Percentiles rank a stretch among this genome's conserved stretches.
Evolutionary conservation across 2,329 filamentous ascomycete genomes (phyloP).

Genomic region (Calycina marina): DNA sequence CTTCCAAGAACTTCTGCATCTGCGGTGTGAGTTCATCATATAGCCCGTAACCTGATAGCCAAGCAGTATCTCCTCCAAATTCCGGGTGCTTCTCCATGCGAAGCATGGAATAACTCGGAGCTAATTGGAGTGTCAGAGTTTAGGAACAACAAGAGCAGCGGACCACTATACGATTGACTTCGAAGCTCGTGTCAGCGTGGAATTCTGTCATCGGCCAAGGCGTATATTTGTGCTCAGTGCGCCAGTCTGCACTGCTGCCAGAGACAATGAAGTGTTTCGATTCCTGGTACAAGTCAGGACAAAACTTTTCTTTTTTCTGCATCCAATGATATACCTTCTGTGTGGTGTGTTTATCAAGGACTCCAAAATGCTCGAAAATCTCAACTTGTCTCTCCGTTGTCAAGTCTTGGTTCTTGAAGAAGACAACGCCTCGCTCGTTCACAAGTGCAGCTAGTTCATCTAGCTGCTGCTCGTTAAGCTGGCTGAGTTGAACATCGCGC

Average conservation of each 20-base stretch:
- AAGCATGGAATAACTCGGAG: slow-evolving; percentile 34
- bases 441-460: slow-evolving; percentile 20
- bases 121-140: slow-evolving; percentile 8
- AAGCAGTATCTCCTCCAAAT: slow-evolving; percentile 60
- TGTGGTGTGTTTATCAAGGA: slow-evolving; percentile 30
- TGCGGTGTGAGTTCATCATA: slow-evolving; percentile 30
- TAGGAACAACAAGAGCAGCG: too few relatives aligned
- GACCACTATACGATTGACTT: slow-evolving; percentile 28
- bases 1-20: slow-evolving; percentile 28
- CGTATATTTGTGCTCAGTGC: slow-evolving; percentile 30
- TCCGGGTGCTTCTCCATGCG: slow-evolving; percentile 39
- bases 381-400: slow-evolving; percentile 29
- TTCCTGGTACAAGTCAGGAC: slow-evolving; percentile 6
- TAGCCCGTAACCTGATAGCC: slow-evolving; percentile 14
- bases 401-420: slow-evolving; percentile 33
- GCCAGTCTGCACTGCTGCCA: slow-evolving; percentile 27
- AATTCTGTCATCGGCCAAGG: slow-evolving; percentile 29
- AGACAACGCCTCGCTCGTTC: slow-evolving; percentile 34
- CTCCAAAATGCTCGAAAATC: slow-evolving; percentile 32
- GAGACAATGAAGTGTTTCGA: slow-evolving; percentile 9
- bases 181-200: slow-evolving; percentile 35
- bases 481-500: slow-evolving; percentile 13
- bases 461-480: slow-evolving; percentile 13
- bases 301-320: neutral
- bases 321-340: slow-evolving; percentile 16